These are phyloP conservation scores for Cryptococcus sp. DNA, from an alignment of 1,284 basidiomycete genomes.

Conservation along the genomic window DNA sequence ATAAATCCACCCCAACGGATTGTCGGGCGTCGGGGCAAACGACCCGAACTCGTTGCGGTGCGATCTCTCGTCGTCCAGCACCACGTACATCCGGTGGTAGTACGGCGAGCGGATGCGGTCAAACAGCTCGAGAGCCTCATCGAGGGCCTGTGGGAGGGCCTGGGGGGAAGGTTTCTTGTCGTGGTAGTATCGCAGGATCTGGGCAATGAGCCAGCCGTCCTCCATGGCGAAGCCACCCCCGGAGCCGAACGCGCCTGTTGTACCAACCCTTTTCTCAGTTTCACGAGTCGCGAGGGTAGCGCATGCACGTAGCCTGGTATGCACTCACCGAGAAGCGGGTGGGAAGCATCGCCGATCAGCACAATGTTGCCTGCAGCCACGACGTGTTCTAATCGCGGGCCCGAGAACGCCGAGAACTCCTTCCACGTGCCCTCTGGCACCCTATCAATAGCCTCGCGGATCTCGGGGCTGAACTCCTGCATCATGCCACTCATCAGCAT, in stretches of 20 bases:
- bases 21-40: not conserved
- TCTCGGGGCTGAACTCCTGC: not conserved
- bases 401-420: conserved; percentile 27
- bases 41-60: not conserved
- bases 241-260: no score
- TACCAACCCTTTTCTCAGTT: no score
- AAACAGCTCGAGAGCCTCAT: not conserved
- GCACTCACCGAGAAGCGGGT: conserved; percentile 5
- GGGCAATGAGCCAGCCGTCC: no score
- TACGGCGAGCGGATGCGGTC: not conserved
- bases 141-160: not conserved
- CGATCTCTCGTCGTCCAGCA: not conserved
- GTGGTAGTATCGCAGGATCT: no score
- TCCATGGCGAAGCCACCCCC: no score
- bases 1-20: not conserved
- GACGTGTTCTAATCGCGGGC: conserved; percentile 16
- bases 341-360: conserved; percentile 25
- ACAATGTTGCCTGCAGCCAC: conserved; percentile 13
- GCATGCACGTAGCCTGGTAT: no score
- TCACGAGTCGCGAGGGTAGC: no score
- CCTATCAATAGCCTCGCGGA: conserved; percentile 12
- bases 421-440: conserved; percentile 22
- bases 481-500: conserved; percentile 12
- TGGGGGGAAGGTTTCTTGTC: not conserved
- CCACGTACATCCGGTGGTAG: not conserved